These are phyloP conservation scores for Voacanga thouarsii DNA, from an alignment of 257 asterid genomes.

Conservation along the genomic window DNA sequence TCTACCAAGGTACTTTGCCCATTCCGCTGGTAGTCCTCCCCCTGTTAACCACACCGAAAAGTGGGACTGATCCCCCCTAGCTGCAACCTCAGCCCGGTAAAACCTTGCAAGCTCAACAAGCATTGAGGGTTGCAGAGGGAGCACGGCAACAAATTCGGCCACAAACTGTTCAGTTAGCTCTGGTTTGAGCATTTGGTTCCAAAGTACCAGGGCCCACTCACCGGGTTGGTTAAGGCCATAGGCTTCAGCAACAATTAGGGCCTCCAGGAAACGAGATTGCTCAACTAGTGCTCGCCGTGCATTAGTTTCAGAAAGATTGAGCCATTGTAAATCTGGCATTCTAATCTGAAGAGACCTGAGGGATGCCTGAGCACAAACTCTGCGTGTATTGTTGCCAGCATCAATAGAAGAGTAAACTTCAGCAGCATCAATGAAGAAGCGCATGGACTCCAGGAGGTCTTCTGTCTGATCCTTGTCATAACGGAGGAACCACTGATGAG, in stretches of 20 bases:
- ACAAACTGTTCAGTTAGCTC: constrained; percentile 86
- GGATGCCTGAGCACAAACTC: constrained; percentile 91
- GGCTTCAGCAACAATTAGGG: constrained; percentile 95
- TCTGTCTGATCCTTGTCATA: constrained; percentile 79
- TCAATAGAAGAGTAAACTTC: constrained; percentile 92
- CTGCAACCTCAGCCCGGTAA: constrained; percentile 87
- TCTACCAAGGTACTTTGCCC: constrained; percentile 81
- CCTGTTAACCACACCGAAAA: constrained; percentile 95
- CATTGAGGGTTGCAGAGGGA: constrained; percentile 94
- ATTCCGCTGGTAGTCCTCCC: constrained; percentile 85
- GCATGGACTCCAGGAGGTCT: constrained; percentile 90
- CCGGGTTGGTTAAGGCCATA: constrained; percentile 92
- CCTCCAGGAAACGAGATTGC: constrained; percentile 92
- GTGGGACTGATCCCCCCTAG: constrained; percentile 91
- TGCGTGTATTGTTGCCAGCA: constrained; percentile 86
- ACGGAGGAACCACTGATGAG: constrained; percentile 64
- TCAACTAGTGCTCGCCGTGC: constrained; percentile 83
- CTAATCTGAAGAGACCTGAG: constrained; percentile 91
- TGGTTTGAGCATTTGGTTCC: constrained; percentile 98
- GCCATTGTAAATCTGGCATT: constrained; percentile 93
- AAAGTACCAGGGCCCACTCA: constrained; percentile 95
- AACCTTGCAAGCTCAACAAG: constrained; percentile 89
- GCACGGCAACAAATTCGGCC: constrained; percentile 87
- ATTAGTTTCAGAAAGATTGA: constrained; percentile 80
- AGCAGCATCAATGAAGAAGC: constrained; percentile 85